Evolutionary conservation across 805 yeast species (phyloP), one percentile per base, ranked within the genome.

Genomic region (Suhomyces emberorum): DNA sequence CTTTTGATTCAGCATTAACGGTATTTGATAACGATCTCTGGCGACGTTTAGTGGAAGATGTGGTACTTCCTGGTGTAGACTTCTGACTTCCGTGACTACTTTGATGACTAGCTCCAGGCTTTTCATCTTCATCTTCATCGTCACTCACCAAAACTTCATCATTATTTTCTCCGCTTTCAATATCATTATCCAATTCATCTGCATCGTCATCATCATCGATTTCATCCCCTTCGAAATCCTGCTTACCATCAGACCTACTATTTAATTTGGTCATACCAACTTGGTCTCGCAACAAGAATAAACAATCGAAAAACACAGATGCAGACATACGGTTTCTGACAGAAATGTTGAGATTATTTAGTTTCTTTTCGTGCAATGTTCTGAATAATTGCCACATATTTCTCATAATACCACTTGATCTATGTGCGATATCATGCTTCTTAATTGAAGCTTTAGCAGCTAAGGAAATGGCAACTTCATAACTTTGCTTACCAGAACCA

Each of bases 321-420:
- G 95, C 96, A 7, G 95, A 77, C 95, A 88, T 83, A 48, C 98
- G 74, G 4, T 95, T 82, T 33, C 85, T 71, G 11, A 89, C 81
- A 3, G 74, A 73, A 3, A 85, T 79, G 27, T 66, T 63, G 20
- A 63, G 54, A 11, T 57, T 56, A 7, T 61, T 58, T 38, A 55
- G 47, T n/a, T 59, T 58, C 43, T 74, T 77, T 28, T 76, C 81
- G 44, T 79, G 76, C 47, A 88, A 64, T 4, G 82, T 72, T 34
- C 82, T 76, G 59, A 85, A 85, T 41, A 88, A 69, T 41, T 83
- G 86, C 98, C 98, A 91, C 69, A 88, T 81, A 53, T 88, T 88
- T 51, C 84, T 76, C 93, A 93, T 87, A 41, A 93, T 88, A 7
- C 96, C 96, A 30, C 95, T 81, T 0, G 95, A 85, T 46, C 98